Base-by-base conservation (phyloP, 139 green algal genomes). In the Marvania coccoides region DNA sequence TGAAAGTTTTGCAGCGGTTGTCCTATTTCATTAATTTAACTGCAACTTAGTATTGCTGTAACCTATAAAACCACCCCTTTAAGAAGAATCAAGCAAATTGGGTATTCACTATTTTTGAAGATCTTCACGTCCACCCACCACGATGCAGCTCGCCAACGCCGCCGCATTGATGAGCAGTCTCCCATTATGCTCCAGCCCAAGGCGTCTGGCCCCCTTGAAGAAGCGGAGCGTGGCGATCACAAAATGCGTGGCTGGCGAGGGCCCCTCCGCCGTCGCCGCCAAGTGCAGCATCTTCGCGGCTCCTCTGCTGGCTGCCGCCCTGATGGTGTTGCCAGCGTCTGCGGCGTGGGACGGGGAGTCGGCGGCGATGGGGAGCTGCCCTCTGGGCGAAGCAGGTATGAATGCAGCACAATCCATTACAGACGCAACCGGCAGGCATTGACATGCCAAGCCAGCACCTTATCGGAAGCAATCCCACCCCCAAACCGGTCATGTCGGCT, bases 281-380 rank as follows among this genome's bases (percentile, higher is more conserved):
- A 19, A 28, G 19, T 19, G 42, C 19, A 51, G 42, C 19, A 19
- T 28, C 19, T 19, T 51, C 19, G 42, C 42, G 19, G 42, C 42
- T 51, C 19, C 42, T 19, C 19, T 19, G 19, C 19, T 19, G 19
- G 42, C 42, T 51, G 19, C 19, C 42, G 19, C 19, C 19, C 42
- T 51, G 19, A 19, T 51, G 19, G 42, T 19, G 19, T 51, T 51
- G 19, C 42, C 26, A 15, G 57, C 57, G 6, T n/a, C 31, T 15
- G 57, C 57, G 14, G 19, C 12, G 28, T 77, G 70, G 70, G 70
- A 77, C 37, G 70, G 70, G 8, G 39, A 63, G 35, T 69, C 59
- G 31, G 34, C 35, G n/a, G 71, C 71, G 5, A 45, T 73, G 8
- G 71, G 71, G 13, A 69, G 54, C 31, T 77, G 71, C 28, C 38